Evolutionary conservation across 805 yeast species (phyloP).

Genomic region (Wickerhamiella sergipiensis): DNA sequence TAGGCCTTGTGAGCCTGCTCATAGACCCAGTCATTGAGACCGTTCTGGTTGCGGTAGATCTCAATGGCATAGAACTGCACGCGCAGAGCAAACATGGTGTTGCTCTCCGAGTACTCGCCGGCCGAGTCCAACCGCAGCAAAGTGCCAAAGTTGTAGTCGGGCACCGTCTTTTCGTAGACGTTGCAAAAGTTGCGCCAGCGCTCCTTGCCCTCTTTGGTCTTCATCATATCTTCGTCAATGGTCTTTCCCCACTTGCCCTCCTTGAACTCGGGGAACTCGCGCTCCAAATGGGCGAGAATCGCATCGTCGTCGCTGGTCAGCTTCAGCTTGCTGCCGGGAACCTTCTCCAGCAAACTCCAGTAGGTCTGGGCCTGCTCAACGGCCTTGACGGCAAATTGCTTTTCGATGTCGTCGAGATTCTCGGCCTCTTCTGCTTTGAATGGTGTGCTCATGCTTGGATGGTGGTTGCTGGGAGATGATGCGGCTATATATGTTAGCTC

Average conservation of each 20-base stretch:
- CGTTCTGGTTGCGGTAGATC: constrained; percentile 80
- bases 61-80: constrained; percentile 92
- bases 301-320: constrained; percentile 29
- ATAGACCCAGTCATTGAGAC: constrained; percentile 81
- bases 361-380: constrained; percentile 87
- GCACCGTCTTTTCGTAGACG: constrained; percentile 63
- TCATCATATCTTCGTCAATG: constrained; percentile 69
- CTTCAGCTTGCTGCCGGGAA: constrained; percentile 61
- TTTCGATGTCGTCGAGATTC: constrained; percentile 89
- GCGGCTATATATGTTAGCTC: background rate
- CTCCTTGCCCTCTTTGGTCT: constrained; percentile 62
- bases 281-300: constrained; percentile 30
- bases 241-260: constrained; percentile 38
- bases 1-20: constrained; percentile 12
- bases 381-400: constrained; percentile 95
- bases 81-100: constrained; percentile 81
- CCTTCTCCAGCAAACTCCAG: constrained; percentile 63
- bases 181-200: constrained; percentile 85
- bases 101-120: constrained; percentile 67
- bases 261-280: constrained; percentile 79
- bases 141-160: constrained; percentile 93
- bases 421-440: constrained; percentile 87
- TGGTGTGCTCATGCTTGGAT: constrained; percentile 15
- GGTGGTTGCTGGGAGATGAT: background rate
- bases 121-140: constrained; percentile 59